Percentiles rank a stretch among this genome's conserved stretches.
Evolutionary conservation across 192 early-diverging fungal genomes (phyloP).

Genomic region (Diversispora eburnea): DNA sequence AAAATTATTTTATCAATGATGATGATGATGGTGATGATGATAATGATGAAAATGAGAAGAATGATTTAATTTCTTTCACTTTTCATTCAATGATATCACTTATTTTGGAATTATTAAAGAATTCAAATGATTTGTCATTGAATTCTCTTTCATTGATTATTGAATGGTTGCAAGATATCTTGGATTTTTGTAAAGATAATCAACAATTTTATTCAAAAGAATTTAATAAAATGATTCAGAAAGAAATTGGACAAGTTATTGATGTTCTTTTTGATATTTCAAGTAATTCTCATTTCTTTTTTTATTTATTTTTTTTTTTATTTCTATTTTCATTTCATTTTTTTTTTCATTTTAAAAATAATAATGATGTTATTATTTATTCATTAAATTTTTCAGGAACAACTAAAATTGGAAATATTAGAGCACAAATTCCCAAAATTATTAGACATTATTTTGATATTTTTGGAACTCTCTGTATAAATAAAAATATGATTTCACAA

Average conservation of each 20-base stretch:
- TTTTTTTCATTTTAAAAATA: too few species aligned
- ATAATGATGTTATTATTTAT: background rate
- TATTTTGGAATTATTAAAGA: background rate
- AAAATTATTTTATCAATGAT: constrained; percentile 8
- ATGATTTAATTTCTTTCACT: background rate
- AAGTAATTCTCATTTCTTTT: background rate
- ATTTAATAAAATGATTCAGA: background rate
- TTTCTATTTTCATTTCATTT: too few species aligned
- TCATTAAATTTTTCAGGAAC: constrained; percentile 14
- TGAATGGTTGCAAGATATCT: constrained; percentile 20
- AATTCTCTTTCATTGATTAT: constrained; percentile 4
- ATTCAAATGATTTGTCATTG: background rate
- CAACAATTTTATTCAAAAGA: background rate
- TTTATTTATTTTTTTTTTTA: background rate
- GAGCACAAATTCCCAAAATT: constrained; percentile 23
- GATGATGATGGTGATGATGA: background rate
- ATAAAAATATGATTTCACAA: background rate
- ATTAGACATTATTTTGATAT: constrained; percentile 28
- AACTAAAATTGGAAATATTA: constrained; percentile 19
- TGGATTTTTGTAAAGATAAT: background rate
- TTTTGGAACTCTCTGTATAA: constrained; percentile 30
- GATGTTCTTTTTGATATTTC: background rate
- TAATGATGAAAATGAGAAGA: background rate
- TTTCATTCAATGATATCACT: constrained; percentile 13
- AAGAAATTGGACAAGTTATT: background rate